These are phyloP conservation scores for Selenicereus undatus DNA, from an alignment of 148 eudicot genomes.

Conservation along the genomic window DNA sequence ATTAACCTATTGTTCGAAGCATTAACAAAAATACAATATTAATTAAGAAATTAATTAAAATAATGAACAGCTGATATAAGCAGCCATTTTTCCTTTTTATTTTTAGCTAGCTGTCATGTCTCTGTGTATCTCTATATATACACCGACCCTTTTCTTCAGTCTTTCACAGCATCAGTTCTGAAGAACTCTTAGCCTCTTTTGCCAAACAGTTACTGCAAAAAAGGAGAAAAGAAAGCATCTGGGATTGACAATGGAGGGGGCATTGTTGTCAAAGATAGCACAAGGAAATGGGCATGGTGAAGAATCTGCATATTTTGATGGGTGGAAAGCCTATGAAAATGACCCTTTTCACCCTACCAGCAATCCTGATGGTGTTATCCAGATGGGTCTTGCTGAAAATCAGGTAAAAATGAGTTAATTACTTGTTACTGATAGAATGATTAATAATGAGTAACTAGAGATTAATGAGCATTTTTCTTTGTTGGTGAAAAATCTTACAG, in stretches of 20 bases:
- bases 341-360: conserved; percentile 38
- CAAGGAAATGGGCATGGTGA: conserved; percentile 44
- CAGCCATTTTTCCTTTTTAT: not conserved
- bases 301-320: conserved; percentile 48
- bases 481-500: conserved; percentile 25
- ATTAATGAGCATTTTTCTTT: not conserved
- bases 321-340: conserved; percentile 52
- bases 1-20: not conserved
- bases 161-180: not conserved
- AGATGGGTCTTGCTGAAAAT: conserved; percentile 56
- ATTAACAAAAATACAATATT: not conserved
- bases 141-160: not conserved
- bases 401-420: conserved; percentile 24
- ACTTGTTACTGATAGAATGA: not conserved
- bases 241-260: conserved; percentile 15
- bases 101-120: not conserved
- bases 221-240: not conserved
- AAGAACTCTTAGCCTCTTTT: not conserved
- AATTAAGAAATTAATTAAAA: not conserved
- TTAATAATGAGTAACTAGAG: not conserved
- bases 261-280: conserved; percentile 39
- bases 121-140: not conserved
- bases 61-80: not conserved
- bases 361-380: conserved; percentile 49
- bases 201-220: not conserved